Evolutionary conservation across 257 asterid genomes (phyloP).

Genomic region (Solanum paucissectum): DNA sequence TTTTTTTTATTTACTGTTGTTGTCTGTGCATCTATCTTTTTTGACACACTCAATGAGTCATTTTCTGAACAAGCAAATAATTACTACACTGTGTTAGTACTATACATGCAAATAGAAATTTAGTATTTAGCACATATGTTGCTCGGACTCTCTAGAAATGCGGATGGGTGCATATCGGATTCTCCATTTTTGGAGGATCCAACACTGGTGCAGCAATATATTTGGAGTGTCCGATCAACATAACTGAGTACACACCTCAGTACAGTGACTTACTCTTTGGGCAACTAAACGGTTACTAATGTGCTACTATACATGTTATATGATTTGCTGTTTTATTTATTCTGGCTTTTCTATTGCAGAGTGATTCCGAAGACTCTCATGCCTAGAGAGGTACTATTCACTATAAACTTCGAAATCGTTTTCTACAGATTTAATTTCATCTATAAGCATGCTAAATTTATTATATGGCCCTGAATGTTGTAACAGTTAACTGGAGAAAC

Average conservation of each 20-base stretch:
- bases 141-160: background rate
- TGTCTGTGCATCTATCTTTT: background rate
- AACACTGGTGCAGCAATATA: background rate
- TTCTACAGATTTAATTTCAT: background rate
- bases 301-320: background rate
- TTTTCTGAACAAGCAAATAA: background rate
- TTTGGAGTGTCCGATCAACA: background rate
- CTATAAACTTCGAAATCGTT: background rate
- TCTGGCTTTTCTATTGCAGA: constrained; percentile 27
- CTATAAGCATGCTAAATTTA: background rate
- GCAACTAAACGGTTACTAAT: background rate
- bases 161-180: background rate
- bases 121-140: background rate
- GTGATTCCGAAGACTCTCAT: constrained; percentile 86
- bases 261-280: background rate
- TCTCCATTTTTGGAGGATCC: background rate
- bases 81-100: background rate
- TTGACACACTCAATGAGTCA: background rate
- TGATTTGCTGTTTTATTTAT: background rate
- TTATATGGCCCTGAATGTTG: background rate
- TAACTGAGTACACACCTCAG: background rate
- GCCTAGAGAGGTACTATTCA: constrained; percentile 65
- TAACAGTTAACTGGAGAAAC: constrained; percentile 64
- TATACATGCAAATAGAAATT: background rate
- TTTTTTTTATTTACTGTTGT: constrained; percentile 4